Percentiles rank a stretch among this genome's conserved stretches.
Evolutionary conservation across 306 rosid genomes (phyloP).

Genomic region (Sicyos edulis): DNA sequence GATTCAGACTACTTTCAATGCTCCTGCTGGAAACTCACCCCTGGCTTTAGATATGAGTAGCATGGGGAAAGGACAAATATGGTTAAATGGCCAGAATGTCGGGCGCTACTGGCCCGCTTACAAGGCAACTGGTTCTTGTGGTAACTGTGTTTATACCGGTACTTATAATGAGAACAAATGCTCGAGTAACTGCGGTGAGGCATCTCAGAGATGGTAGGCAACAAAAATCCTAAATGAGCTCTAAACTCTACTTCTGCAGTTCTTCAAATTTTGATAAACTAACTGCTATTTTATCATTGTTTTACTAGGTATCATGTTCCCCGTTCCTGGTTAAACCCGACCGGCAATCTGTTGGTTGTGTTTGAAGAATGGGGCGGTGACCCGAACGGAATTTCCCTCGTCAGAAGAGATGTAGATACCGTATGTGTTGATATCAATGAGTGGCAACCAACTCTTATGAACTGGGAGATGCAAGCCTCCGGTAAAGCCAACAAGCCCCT

Average conservation of each 20-base stretch:
- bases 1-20: constrained; percentile 71
- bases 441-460: constrained; percentile 92
- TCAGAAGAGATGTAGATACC: constrained; percentile 70
- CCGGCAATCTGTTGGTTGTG: constrained; percentile 79
- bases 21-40: constrained; percentile 82
- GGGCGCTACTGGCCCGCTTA: constrained; percentile 99
- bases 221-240: constrained; percentile 16
- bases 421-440: constrained; percentile 84
- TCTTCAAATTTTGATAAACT: constrained; percentile 11
- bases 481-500: constrained; percentile 59
- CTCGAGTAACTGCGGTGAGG: constrained; percentile 62
- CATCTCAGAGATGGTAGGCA: constrained; percentile 93
- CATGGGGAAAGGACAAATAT: constrained; percentile 96
- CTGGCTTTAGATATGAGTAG: constrained; percentile 81
- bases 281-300: constrained; percentile 17
- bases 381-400: constrained; percentile 78
- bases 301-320: constrained; percentile 96
- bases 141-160: constrained; percentile 64
- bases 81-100: constrained; percentile 76
- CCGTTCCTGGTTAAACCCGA: constrained; percentile 80
- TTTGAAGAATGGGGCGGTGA: constrained; percentile 90
- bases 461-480: constrained; percentile 71
- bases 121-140: constrained; percentile 80
- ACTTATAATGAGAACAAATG: constrained; percentile 74
- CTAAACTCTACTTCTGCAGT: constrained; percentile 15